phyloP scores from a whole-genome alignment of 108 stramenopile species.

The Cylindrotheca closterium region DNA sequence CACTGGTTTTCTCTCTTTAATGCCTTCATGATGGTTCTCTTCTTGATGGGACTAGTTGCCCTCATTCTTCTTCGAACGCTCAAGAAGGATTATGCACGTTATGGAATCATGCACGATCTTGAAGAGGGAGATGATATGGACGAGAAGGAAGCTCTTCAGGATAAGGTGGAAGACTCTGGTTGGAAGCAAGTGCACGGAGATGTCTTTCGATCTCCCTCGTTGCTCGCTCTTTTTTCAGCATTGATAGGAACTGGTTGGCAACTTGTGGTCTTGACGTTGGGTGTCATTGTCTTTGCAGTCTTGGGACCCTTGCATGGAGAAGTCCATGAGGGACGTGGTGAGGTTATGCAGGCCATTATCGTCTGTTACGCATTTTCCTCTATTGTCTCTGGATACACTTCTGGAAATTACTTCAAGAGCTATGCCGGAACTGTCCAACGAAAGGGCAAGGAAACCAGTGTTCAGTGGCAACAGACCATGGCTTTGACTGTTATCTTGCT shows the following conservation, averaged over 20 bases:
- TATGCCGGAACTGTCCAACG: constrained; percentile 76
- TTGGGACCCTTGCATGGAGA: constrained; percentile 91
- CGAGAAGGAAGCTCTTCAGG: constrained; percentile 61
- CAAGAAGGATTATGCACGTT: constrained; percentile 93
- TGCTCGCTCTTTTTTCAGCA: constrained; percentile 87
- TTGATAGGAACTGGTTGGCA: constrained; percentile 95
- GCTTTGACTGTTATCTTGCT: constrained; percentile 89
- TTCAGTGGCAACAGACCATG: constrained; percentile 87
- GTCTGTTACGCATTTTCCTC: constrained; percentile 87
- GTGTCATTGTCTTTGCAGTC: constrained; percentile 93
- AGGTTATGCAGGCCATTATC: constrained; percentile 87
- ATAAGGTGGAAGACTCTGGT: constrained; percentile 85
- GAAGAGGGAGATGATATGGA: constrained; percentile 70
- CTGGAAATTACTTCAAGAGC: constrained; percentile 91
- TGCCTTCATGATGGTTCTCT: constrained; percentile 97
- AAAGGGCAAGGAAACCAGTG: constrained; percentile 38
- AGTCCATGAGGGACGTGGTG: constrained; percentile 96
- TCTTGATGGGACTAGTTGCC: constrained; percentile 95
- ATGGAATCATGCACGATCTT: constrained; percentile 79
- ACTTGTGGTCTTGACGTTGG: constrained; percentile 87
- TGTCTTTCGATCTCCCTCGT: constrained; percentile 91
- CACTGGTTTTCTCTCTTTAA: constrained; percentile 99
- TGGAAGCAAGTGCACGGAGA: constrained; percentile 99
- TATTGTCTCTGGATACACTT: constrained; percentile 88
- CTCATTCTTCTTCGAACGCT: constrained; percentile 93